phyloP scores from a whole-genome alignment of 2,329 filamentous ascomycete genomes.

The Aspergillus pseudoviridinutans region DNA sequence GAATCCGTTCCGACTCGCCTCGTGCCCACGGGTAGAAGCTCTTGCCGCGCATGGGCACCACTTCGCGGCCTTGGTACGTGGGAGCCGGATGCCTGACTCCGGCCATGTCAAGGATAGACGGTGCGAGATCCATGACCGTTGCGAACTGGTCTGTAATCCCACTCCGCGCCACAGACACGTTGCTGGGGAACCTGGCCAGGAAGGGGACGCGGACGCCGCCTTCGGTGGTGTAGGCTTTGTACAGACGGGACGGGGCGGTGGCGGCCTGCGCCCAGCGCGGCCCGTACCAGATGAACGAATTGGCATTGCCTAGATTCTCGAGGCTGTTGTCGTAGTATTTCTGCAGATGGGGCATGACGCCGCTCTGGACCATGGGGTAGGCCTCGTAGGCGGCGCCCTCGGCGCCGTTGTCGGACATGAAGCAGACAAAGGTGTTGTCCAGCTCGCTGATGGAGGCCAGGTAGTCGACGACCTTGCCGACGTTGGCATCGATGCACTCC shows the following conservation, averaged over 20 bases:
- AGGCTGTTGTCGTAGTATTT: conserved; percentile 57
- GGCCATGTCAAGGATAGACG: conserved; percentile 43
- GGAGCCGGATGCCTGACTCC: conserved; percentile 51
- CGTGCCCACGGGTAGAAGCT: conserved; percentile 44
- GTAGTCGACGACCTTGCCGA: conserved; percentile 57
- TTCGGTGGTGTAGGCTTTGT: conserved; percentile 48
- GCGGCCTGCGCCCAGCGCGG: conserved; percentile 54
- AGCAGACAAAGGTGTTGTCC: conserved; percentile 62
- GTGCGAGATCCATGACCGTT: conserved; percentile 51
- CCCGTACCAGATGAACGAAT: conserved; percentile 60
- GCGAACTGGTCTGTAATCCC: conserved; percentile 51
- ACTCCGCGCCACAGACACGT: conserved; percentile 16
- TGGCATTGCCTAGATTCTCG: conserved; percentile 55
- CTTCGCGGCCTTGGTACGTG: conserved; percentile 47
- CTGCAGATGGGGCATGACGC: conserved; percentile 51
- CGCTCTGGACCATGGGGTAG: conserved; percentile 53
- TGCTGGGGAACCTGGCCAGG: conserved; percentile 43
- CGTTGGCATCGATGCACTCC: conserved; percentile 57
- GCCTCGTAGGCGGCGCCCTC: conserved; percentile 60
- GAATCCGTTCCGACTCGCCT: conserved; percentile 38
- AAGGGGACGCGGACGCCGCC: conserved; percentile 54
- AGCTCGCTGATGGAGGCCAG: conserved; percentile 54
- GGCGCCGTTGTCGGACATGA: conserved; percentile 62
- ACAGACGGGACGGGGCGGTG: conserved; percentile 48
- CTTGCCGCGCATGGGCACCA: conserved; percentile 51